These are phyloP conservation scores for Yamadazyma friedrichii DNA, from an alignment of 1,139 yeast species.

Conservation along the genomic window DNA sequence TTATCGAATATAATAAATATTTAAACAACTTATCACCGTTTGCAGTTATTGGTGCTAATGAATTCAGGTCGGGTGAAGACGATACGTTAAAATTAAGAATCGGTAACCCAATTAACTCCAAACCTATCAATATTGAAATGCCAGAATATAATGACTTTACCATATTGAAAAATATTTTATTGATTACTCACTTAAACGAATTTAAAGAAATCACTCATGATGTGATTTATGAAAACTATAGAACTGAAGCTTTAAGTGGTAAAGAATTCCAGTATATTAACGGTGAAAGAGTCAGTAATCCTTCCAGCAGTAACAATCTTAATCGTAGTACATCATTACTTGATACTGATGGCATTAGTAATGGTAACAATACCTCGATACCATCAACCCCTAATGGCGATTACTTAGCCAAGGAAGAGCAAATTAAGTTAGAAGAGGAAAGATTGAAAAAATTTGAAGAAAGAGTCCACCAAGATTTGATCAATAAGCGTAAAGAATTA, in stretches of 20 bases:
- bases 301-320: conserved; percentile 4
- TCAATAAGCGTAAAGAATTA: conserved; percentile 79
- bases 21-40: conserved; percentile 43
- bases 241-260: conserved; percentile 63
- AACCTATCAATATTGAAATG: conserved; percentile 52
- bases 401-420: conserved; percentile 72
- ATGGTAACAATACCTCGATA: conserved; percentile 2
- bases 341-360: not conserved
- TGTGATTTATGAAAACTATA: conserved; percentile 64
- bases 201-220: conserved; percentile 70
- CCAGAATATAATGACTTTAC: conserved; percentile 63
- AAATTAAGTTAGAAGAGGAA: conserved; percentile 77
- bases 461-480: conserved; percentile 86
- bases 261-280: conserved; percentile 43
- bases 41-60: conserved; percentile 45
- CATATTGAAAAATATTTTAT: conserved; percentile 60
- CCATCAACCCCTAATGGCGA: conserved; percentile 21
- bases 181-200: conserved; percentile 78
- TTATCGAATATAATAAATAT: conserved; percentile 47
- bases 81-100: conserved; percentile 39
- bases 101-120: conserved; percentile 33
- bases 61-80: conserved; percentile 39
- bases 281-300: conserved; percentile 17
- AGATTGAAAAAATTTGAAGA: conserved; percentile 76
- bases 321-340: no score